A percentile compares a stretch with the other conserved stretches of the same genome.
Evolutionary conservation across 2,329 filamentous ascomycete species (phyloP).

Genomic region (Dactylella cylindrospora): DNA sequence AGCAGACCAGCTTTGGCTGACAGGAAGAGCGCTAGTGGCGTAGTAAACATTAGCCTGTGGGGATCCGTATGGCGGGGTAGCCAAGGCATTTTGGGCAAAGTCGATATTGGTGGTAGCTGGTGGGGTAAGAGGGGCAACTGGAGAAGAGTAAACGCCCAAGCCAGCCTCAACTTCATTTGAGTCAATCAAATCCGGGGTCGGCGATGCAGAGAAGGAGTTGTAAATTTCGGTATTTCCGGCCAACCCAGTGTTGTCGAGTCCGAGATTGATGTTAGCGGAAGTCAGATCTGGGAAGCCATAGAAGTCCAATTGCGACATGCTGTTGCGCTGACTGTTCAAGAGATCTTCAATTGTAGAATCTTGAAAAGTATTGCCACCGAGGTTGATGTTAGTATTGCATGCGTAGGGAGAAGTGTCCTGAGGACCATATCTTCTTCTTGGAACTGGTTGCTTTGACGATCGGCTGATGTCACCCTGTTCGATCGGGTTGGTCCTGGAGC

Average conservation of each 20-base stretch:
- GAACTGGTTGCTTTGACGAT: conserved; percentile 28
- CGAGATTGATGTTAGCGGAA: conserved; percentile 21
- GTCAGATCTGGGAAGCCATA: conserved; percentile 43
- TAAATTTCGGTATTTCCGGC: conserved; percentile 34
- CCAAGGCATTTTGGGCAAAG: conserved; percentile 28
- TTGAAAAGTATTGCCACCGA: conserved; percentile 14
- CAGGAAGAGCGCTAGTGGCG: conserved; percentile 27
- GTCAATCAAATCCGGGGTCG: conserved; percentile 38
- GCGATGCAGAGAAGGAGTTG: conserved; percentile 37
- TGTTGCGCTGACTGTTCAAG: conserved; percentile 35
- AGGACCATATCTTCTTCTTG: conserved; percentile 29
- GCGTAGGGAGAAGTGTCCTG: conserved; percentile 31
- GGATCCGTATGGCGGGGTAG: conserved; percentile 36
- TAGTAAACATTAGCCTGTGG: conserved; percentile 33
- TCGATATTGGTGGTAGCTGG: conserved; percentile 35
- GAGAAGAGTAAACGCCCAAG: conserved; percentile 40
- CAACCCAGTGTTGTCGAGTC: conserved; percentile 31
- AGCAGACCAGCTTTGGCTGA: conserved; percentile 28
- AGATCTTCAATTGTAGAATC: conserved; percentile 37
- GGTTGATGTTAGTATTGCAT: conserved; percentile 24
- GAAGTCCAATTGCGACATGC: conserved; percentile 37
- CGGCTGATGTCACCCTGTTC: conserved; percentile 34
- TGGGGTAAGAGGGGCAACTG: conserved; percentile 35
- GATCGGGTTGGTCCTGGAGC: conserved; percentile 41
- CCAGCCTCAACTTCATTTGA: conserved; percentile 31